A percentile compares a stretch with the other conserved stretches of the same genome.
These are phyloP conservation scores for Backusella tarrabulga DNA, from an alignment of 192 early-diverging fungal genomes.

Conservation along the genomic window DNA sequence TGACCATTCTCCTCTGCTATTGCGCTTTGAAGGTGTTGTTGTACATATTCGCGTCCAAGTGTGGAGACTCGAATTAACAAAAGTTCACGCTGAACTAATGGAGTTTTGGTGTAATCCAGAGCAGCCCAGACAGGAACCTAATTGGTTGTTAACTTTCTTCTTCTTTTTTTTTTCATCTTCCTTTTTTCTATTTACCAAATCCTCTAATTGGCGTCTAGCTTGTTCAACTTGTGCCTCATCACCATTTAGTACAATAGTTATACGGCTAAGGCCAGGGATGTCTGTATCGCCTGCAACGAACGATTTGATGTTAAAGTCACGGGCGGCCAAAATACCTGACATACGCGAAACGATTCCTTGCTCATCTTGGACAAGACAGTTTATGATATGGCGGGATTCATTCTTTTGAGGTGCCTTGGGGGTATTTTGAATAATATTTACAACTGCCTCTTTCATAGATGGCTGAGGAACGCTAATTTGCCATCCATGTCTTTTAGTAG, in stretches of 20 bases:
- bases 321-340: conserved; percentile 86
- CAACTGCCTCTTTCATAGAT: conserved; percentile 91
- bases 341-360: conserved; percentile 82
- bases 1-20: conserved; percentile 14
- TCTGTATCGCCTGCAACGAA: conserved; percentile 96
- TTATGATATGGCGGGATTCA: conserved; percentile 84
- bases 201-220: conserved; percentile 91
- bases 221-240: conserved; percentile 83
- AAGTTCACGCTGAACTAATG: conserved; percentile 89
- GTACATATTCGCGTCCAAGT: conserved; percentile 59
- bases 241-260: conserved; percentile 95
- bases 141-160: neutral
- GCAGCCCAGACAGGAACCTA: conserved; percentile 94
- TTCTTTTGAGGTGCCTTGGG: conserved; percentile 51
- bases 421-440: conserved; percentile 95
- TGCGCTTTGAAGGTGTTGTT: conserved; percentile 46
- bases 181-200: conserved; percentile 62
- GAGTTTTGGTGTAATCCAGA: conserved; percentile 89
- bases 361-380: conserved; percentile 92
- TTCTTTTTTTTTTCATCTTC: neutral
- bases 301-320: conserved; percentile 97
- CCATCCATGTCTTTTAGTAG: conserved; percentile 29
- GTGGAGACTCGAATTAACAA: conserved; percentile 92
- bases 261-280: conserved; percentile 86
- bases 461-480: conserved; percentile 45